Conservation (phyloP, 139 green algal genomes). For the Chlamydomonas schloesseri region DNA sequence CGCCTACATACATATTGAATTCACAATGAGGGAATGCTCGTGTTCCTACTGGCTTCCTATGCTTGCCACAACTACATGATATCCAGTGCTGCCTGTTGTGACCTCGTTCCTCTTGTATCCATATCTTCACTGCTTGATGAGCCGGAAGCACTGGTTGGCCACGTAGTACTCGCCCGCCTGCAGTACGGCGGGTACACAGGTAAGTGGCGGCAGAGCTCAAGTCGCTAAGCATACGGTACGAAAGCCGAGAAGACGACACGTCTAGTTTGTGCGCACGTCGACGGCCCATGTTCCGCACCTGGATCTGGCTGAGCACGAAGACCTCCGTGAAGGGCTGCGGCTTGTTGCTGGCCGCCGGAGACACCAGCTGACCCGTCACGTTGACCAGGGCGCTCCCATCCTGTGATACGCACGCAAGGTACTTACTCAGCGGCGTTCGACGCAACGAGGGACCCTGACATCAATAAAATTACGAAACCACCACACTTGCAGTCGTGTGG, state of each 20-base stretch:
- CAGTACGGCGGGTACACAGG: not conserved
- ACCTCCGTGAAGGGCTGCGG: constrained; percentile 54
- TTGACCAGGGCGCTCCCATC: constrained; percentile 63
- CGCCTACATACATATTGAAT: too few species aligned
- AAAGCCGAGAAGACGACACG: not conserved
- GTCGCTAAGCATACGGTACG: not conserved
- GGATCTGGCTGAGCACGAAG: constrained; percentile 66
- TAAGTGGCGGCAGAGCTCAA: not conserved
- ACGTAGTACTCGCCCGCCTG: constrained; percentile 69
- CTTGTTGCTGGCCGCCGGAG: constrained; percentile 7
- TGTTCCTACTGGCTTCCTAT: too few species aligned
- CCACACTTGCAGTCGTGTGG: too few species aligned
- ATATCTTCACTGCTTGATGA: not conserved
- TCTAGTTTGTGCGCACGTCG: too few species aligned
- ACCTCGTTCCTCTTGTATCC: too few species aligned
- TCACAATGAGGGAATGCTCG: too few species aligned
- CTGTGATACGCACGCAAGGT: not conserved
- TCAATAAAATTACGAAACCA: too few species aligned
- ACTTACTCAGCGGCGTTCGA: too few species aligned
- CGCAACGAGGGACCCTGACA: too few species aligned
- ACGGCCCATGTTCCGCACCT: too few species aligned
- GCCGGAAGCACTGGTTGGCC: constrained; percentile 58
- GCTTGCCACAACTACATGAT: too few species aligned
- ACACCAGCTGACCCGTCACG: constrained; percentile 45
- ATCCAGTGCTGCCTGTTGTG: too few species aligned